Percentiles rank a stretch among this genome's conserved stretches.
These are phyloP conservation scores for Puccinia horiana DNA, from an alignment of 1,284 basidiomycete species.

Conservation along the genomic window DNA sequence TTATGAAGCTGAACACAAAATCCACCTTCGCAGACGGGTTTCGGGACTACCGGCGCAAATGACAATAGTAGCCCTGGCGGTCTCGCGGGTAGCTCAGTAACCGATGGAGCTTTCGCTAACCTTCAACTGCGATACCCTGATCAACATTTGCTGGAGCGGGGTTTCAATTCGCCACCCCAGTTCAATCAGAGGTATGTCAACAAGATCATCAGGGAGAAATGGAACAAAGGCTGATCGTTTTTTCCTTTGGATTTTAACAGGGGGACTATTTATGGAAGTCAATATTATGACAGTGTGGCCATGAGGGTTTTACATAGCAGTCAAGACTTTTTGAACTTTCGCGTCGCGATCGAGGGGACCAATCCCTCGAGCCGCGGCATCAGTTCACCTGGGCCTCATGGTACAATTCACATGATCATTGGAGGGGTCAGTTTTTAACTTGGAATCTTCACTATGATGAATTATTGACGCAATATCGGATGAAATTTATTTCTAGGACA, in stretches of 20 bases:
- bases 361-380: constrained; percentile 12
- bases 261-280: constrained; percentile 20
- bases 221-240: neutral
- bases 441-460: neutral
- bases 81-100: constrained; percentile 11
- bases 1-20: neutral
- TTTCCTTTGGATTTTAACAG: neutral
- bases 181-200: constrained; percentile 22
- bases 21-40: neutral
- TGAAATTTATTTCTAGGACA: constrained; percentile 12
- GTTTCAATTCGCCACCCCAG: constrained; percentile 22
- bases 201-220: too few relatives aligned
- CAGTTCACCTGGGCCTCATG: constrained; percentile 36
- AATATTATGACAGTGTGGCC: constrained; percentile 37
- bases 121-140: constrained; percentile 32
- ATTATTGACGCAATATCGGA: neutral
- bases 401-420: constrained; percentile 36
- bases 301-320: constrained; percentile 31
- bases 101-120: constrained; percentile 43
- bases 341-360: constrained; percentile 39
- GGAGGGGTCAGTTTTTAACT: constrained; percentile 35
- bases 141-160: constrained; percentile 27
- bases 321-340: constrained; percentile 38
- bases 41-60: constrained; percentile 15
- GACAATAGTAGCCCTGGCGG: neutral